phyloP scores from a whole-genome alignment of 352 stramenopile genomes.

The Phytophthora rubi region DNA sequence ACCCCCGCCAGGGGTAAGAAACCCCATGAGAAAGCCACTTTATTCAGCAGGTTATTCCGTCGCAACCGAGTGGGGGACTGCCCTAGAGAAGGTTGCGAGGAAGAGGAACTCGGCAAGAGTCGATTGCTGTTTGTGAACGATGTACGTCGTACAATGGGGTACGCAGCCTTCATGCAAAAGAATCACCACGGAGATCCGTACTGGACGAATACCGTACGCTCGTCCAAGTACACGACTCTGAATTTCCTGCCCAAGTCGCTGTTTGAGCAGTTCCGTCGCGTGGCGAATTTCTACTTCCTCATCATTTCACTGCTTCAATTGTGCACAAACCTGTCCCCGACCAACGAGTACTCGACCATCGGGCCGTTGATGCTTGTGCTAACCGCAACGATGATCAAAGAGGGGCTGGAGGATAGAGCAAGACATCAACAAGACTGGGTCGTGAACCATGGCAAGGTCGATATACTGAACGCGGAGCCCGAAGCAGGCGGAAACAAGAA shows the following conservation, averaged over 20 bases:
- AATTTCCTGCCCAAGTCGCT: conserved; percentile 96
- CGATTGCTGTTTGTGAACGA: conserved; percentile 83
- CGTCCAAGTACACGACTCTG: conserved; percentile 94
- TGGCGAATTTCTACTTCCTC: conserved; percentile 98
- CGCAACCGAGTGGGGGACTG: conserved; percentile 19
- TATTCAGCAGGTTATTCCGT: conserved; percentile 21
- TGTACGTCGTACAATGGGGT: conserved; percentile 61
- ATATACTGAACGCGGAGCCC: conserved; percentile 31
- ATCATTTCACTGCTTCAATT: conserved; percentile 95
- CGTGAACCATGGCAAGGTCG: conserved; percentile 72
- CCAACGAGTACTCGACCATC: conserved; percentile 90
- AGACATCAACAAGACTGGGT: conserved; percentile 77
- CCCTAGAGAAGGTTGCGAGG: background rate
- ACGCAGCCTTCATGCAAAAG: conserved; percentile 60
- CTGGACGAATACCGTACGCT: conserved; percentile 71
- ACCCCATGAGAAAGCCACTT: background rate
- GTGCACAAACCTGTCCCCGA: conserved; percentile 86
- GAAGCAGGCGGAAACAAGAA: conserved; percentile 7
- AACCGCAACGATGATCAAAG: conserved; percentile 86
- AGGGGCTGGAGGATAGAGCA: conserved; percentile 77
- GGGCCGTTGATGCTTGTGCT: conserved; percentile 82
- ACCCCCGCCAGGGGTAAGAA: background rate
- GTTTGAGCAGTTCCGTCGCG: conserved; percentile 95
- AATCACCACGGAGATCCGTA: conserved; percentile 45
- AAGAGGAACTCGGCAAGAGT: conserved; percentile 45